phyloP scores from a whole-genome alignment of 1,284 basidiomycete genomes.

The Leccinum variabile region DNA sequence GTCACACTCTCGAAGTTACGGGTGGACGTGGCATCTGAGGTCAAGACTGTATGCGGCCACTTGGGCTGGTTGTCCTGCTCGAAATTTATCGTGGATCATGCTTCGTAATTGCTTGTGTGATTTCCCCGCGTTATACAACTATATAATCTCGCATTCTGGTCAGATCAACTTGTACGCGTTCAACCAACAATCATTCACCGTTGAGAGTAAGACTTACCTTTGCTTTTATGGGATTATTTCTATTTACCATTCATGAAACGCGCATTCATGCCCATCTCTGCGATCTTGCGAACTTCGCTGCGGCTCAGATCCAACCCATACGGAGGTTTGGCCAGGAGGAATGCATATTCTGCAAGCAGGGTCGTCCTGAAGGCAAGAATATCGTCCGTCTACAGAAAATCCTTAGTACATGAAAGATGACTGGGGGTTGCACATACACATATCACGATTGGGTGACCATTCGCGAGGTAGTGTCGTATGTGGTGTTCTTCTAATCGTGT shows the following conservation, averaged over 20 bases:
- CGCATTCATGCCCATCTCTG: slow-evolving; percentile 60
- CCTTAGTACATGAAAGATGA: not conserved
- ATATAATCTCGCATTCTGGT: not conserved
- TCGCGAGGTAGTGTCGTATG: slow-evolving; percentile 62
- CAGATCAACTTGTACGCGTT: not conserved
- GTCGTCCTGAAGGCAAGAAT: slow-evolving; percentile 74
- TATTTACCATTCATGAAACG: slow-evolving; percentile 38
- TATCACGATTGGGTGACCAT: slow-evolving; percentile 68
- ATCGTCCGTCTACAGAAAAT: slow-evolving; percentile 68
- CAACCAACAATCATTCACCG: not conserved
- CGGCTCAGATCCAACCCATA: slow-evolving; percentile 66
- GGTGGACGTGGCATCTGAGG: slow-evolving; percentile 68
- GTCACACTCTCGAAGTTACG: slow-evolving; percentile 81
- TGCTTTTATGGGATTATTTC: not conserved
- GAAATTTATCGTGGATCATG: not conserved
- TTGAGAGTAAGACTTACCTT: not conserved
- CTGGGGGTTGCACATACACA: slow-evolving; percentile 53
- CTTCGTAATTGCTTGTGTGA: not conserved
- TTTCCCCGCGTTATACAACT: not conserved
- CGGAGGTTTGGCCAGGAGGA: slow-evolving; percentile 68
- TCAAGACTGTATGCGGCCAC: not conserved
- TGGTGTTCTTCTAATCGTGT: slow-evolving; percentile 66
- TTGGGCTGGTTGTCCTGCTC: not conserved
- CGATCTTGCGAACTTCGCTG: slow-evolving; percentile 55
- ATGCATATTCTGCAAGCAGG: slow-evolving; percentile 71